phyloP scores from a whole-genome alignment of 805 yeast genomes.

The Metschnikowia proteae region DNA sequence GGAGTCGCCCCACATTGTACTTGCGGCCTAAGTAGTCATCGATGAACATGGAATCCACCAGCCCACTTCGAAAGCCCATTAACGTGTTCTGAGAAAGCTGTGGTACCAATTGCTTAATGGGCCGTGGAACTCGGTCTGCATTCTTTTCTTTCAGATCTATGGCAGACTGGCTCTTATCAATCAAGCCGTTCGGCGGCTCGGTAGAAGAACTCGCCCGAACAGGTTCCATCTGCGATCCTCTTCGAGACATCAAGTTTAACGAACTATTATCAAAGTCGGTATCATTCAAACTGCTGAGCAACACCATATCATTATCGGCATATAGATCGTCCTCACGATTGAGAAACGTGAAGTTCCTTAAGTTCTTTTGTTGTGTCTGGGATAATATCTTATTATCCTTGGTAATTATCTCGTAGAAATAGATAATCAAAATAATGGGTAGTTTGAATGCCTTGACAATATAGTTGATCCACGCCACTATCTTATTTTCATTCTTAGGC shows the following conservation, averaged over 20 bases:
- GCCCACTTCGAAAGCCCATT: constrained; percentile 35
- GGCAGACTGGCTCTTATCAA: not conserved
- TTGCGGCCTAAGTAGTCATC: constrained; percentile 31
- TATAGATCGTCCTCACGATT: constrained; percentile 28
- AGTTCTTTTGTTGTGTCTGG: constrained; percentile 19
- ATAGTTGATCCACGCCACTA: constrained; percentile 13
- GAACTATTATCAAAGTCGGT: constrained; percentile 25
- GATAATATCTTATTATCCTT: constrained; percentile 16
- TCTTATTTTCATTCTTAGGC: constrained; percentile 9
- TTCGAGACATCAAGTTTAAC: constrained; percentile 23
- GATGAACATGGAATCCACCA: constrained; percentile 36
- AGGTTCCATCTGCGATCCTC: constrained; percentile 22
- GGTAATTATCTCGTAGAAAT: constrained; percentile 30
- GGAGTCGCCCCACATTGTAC: constrained; percentile 19
- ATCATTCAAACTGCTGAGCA: constrained; percentile 14
- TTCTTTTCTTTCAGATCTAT: not conserved
- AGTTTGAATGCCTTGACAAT: constrained; percentile 30
- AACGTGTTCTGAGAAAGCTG: constrained; percentile 33
- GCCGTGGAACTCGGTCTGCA: not conserved
- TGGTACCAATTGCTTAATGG: constrained; percentile 17
- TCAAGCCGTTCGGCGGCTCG: constrained; percentile 1
- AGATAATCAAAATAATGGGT: constrained; percentile 34
- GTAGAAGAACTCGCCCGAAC: constrained; percentile 3
- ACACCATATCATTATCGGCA: constrained; percentile 29
- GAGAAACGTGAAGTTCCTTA: constrained; percentile 37